Evolutionary conservation across 345 rosid genomes (phyloP).

Genomic region (Psidium guajava): DNA sequence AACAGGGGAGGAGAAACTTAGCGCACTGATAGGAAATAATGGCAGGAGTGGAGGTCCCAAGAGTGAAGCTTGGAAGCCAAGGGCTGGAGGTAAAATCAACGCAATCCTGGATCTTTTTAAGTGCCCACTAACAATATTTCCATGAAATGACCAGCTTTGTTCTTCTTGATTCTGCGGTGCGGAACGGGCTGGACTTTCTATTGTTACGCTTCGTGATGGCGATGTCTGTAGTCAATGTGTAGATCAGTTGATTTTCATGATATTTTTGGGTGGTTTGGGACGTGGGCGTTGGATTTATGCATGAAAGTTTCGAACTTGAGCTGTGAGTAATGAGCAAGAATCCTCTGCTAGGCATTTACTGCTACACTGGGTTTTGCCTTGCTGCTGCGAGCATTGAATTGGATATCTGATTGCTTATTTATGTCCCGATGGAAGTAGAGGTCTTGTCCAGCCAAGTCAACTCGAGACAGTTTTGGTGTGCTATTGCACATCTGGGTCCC

Average conservation of each 20-base stretch:
- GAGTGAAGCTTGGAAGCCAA: conserved; percentile 6
- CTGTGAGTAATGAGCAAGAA: not conserved
- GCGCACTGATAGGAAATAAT: not conserved
- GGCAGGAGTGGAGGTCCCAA: conserved; percentile 5
- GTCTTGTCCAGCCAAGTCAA: not conserved
- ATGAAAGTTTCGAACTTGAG: not conserved
- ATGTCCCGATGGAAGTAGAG: not conserved
- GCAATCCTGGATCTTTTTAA: not conserved
- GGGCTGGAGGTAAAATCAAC: not conserved
- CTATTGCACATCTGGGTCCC: not conserved
- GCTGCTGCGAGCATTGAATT: not conserved
- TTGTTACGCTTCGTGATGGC: not conserved
- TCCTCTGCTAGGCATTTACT: not conserved
- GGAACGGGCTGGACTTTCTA: not conserved
- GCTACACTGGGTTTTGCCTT: not conserved
- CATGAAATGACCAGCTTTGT: not conserved
- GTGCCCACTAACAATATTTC: not conserved
- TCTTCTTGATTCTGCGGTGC: not conserved
- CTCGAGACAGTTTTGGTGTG: not conserved
- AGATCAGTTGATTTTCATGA: not conserved
- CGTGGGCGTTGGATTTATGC: not conserved
- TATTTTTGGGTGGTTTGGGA: not conserved
- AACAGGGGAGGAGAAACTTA: not conserved
- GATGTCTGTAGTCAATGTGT: not conserved
- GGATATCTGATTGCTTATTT: not conserved